Evolutionary conservation across 257 asterid species (phyloP).

Genomic region (Penstemon newberryi): DNA sequence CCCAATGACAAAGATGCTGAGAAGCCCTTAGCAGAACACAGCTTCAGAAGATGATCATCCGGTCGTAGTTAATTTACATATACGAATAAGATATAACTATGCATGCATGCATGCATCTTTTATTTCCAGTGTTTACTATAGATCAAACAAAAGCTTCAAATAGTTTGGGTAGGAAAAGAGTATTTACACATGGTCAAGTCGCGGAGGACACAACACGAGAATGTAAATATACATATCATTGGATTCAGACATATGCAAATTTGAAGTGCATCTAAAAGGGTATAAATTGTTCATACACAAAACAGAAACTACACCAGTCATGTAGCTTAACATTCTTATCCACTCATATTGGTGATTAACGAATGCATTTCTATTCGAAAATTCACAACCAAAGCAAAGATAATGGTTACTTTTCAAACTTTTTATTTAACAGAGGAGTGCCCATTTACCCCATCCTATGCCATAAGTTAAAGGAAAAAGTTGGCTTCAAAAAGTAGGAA

Average conservation of each 20-base stretch:
- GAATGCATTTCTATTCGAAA: too few species aligned
- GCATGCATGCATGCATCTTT: neutral
- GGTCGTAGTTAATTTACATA: neutral
- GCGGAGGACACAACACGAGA: neutral
- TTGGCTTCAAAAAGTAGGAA: too few species aligned
- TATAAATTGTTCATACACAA: neutral
- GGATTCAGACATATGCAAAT: neutral
- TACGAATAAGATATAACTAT: constrained; percentile 9
- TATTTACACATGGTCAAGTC: neutral
- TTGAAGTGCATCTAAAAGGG: neutral
- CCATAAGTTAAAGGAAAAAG: too few species aligned
- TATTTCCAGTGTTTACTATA: neutral
- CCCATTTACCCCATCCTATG: too few species aligned
- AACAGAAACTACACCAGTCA: too few species aligned
- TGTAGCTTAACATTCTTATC: too few species aligned
- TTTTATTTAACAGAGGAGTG: too few species aligned
- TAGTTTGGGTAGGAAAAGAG: neutral
- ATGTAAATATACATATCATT: neutral
- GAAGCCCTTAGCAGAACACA: constrained; percentile 46
- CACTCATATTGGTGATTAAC: too few species aligned
- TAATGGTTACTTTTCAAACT: too few species aligned
- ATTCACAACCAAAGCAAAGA: too few species aligned
- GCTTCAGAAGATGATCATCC: constrained; percentile 40
- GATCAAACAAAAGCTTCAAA: neutral
- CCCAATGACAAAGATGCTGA: constrained; percentile 44